These are phyloP conservation scores for Themeda triandra DNA, from an alignment of 176 grass and related monocot species.

Conservation along the genomic window DNA sequence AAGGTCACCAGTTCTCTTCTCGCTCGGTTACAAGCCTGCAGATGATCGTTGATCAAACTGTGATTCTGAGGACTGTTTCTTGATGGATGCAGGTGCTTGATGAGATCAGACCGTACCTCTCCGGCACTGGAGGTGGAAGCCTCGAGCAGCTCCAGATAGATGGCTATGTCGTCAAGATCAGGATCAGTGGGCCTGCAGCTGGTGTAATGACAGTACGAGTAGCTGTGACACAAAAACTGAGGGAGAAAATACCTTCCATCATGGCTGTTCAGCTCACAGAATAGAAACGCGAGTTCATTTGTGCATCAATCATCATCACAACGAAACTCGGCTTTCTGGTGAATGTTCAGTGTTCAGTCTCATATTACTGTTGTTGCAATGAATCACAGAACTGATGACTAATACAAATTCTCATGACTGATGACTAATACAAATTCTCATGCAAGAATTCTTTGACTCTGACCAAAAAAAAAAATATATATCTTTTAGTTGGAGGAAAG, in stretches of 20 bases:
- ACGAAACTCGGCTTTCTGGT: background rate
- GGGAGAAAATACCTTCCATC: conserved; percentile 94
- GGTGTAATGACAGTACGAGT: conserved; percentile 93
- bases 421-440: background rate
- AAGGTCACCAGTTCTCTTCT: conserved; percentile 44
- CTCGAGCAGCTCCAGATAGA: conserved; percentile 75
- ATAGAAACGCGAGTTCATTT: conserved; percentile 31
- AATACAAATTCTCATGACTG: background rate
- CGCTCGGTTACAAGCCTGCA: background rate
- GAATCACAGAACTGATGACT: background rate
- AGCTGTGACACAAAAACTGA: conserved; percentile 85
- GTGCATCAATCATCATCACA: background rate
- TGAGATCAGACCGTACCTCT: conserved; percentile 95
- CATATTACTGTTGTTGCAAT: background rate
- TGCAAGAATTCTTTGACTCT: background rate
- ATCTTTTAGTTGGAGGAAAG: background rate
- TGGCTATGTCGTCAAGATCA: conserved; percentile 65
- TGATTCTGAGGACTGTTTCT: conserved; percentile 3
- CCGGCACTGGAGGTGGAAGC: conserved; percentile 80
- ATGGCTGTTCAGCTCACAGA: conserved; percentile 83
- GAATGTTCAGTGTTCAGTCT: background rate
- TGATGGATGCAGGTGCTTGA: conserved; percentile 61
- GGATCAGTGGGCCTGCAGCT: conserved; percentile 76
- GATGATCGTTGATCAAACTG: background rate
- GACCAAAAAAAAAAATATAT: no score